phyloP scores from a whole-genome alignment of 1,284 basidiomycete genomes.

The Ustilago xerochloae region DNA sequence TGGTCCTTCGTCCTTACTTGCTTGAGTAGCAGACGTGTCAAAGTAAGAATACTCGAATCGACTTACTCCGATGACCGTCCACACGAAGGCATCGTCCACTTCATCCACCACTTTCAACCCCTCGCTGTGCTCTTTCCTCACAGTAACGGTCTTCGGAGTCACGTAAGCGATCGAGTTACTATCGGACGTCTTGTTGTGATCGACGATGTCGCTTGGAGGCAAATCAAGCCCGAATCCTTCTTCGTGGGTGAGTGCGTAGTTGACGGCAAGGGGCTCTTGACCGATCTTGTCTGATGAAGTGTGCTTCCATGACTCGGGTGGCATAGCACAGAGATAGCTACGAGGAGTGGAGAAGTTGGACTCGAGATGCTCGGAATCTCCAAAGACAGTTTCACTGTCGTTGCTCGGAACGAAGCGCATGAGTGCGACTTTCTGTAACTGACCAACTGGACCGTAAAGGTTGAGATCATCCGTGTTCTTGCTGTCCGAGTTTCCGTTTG shows the following conservation, averaged over 20 bases:
- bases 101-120: constrained; percentile 78
- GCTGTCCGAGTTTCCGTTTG: constrained; percentile 5
- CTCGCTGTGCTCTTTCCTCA: constrained; percentile 77
- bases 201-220: constrained; percentile 20
- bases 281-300: constrained; percentile 14
- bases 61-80: constrained; percentile 94
- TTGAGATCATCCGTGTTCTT: constrained; percentile 48
- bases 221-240: constrained; percentile 78
- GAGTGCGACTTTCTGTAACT: constrained; percentile 94
- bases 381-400: constrained; percentile 37
- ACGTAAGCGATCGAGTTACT: constrained; percentile 80
- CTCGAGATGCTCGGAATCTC: constrained; percentile 49
- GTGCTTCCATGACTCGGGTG: constrained; percentile 26
- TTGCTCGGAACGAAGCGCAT: constrained; percentile 74
- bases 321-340: constrained; percentile 41
- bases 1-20: constrained; percentile 76
- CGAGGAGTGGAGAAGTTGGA: constrained; percentile 44
- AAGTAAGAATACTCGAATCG: constrained; percentile 95
- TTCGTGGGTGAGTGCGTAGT: constrained; percentile 80
- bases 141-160: constrained; percentile 78
- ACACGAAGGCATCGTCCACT: constrained; percentile 92
- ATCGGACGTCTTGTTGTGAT: constrained; percentile 75
- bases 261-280: constrained; percentile 62
- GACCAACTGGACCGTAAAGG: constrained; percentile 85
- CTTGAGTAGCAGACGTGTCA: constrained; percentile 83